A percentile compares a stretch with the other conserved stretches of the same genome.
These are phyloP conservation scores for Pichia sp. DNA, from an alignment of 1,139 yeast genomes.

Conservation along the genomic window DNA sequence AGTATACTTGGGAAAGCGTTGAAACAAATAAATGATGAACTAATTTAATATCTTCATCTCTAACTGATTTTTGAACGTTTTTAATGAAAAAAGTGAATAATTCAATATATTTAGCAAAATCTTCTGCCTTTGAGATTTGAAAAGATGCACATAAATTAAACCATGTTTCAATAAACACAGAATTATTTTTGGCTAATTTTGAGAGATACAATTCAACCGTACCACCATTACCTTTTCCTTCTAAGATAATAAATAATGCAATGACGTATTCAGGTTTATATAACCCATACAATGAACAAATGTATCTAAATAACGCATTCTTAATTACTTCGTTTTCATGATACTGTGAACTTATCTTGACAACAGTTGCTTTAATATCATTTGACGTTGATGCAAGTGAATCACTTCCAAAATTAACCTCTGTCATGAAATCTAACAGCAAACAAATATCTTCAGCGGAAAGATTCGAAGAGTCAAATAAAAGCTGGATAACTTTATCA, in stretches of 20 bases:
- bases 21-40: constrained; percentile 6
- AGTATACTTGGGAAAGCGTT: constrained; percentile 10
- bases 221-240: background rate
- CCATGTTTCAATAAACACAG: constrained; percentile 15
- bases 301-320: constrained; percentile 16
- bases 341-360: constrained; percentile 7
- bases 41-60: background rate
- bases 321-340: constrained; percentile 7
- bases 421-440: constrained; percentile 6
- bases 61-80: constrained; percentile 14
- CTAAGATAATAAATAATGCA: constrained; percentile 21
- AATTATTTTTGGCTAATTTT: background rate
- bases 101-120: constrained; percentile 10
- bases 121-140: background rate
- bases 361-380: constrained; percentile 10
- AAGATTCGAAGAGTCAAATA: constrained; percentile 3
- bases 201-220: constrained; percentile 4
- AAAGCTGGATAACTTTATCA: background rate
- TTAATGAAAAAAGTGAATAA: constrained; percentile 16
- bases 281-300: constrained; percentile 10
- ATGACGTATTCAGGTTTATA: constrained; percentile 18
- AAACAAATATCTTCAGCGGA: constrained; percentile 3
- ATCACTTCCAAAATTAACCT: constrained; percentile 3
- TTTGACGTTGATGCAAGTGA: background rate
- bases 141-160: constrained; percentile 9